Conservation (phyloP, 1,284 basidiomycete genomes). For the Sanguinoderma infundibulare region DNA sequence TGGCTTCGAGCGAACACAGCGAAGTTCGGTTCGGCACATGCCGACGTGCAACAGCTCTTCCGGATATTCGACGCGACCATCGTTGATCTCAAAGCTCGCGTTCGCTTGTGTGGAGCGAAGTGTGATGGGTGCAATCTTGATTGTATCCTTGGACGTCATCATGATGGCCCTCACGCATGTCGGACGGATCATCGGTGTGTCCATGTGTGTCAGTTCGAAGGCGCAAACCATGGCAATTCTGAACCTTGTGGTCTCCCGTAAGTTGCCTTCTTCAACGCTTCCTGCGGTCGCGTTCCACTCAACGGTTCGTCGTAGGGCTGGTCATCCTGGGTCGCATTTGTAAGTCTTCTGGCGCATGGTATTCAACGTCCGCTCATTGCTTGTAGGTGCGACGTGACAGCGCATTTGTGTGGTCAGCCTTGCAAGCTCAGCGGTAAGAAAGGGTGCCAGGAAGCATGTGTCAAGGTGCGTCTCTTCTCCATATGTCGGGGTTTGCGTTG, state of each 20-base stretch:
- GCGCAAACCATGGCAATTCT: constrained; percentile 37
- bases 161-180: constrained; percentile 54
- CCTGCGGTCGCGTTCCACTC: neutral
- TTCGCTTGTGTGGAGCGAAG: constrained; percentile 52
- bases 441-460: constrained; percentile 54
- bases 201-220: constrained; percentile 47
- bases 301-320: constrained; percentile 52
- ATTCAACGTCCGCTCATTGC: neutral
- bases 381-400: constrained; percentile 49
- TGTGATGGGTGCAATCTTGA: constrained; percentile 52
- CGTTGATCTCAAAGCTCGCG: constrained; percentile 48
- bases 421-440: constrained; percentile 48
- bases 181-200: constrained; percentile 50
- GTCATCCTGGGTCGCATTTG: constrained; percentile 60
- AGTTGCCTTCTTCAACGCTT: constrained; percentile 13
- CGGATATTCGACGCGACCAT: constrained; percentile 45
- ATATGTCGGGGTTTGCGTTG: neutral
- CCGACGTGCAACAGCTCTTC: constrained; percentile 50
- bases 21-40: constrained; percentile 45
- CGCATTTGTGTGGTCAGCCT: constrained; percentile 54
- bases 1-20: constrained; percentile 55
- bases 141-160: constrained; percentile 50
- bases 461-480: constrained; percentile 43
- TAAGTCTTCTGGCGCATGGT: constrained; percentile 25
- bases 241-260: constrained; percentile 50